These are phyloP conservation scores for Podosphaera leucotricha DNA, from an alignment of 2,329 filamentous ascomycete genomes.

Conservation along the genomic window DNA sequence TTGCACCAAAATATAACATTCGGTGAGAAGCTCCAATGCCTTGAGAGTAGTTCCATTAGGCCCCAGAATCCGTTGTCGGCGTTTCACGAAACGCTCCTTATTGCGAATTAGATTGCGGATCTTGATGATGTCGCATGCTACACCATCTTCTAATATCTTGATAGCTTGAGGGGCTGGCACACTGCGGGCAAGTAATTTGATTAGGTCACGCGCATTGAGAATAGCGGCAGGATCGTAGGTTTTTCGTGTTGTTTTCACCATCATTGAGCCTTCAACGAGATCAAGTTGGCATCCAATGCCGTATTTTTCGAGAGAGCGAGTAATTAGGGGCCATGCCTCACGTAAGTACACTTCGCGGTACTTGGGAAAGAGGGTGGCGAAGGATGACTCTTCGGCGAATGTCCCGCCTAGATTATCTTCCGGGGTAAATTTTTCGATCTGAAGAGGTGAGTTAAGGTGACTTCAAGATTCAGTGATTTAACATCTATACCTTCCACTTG, in stretches of 20 bases:
- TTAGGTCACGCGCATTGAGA: slow-evolving; percentile 78
- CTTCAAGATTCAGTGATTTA: neutral
- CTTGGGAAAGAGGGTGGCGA: slow-evolving; percentile 73
- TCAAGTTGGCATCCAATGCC: slow-evolving; percentile 84
- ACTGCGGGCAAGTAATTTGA: slow-evolving; percentile 75
- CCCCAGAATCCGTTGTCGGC: slow-evolving; percentile 76
- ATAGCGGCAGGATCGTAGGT: slow-evolving; percentile 84
- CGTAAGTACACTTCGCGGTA: slow-evolving; percentile 89
- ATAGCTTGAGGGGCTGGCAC: slow-evolving; percentile 84
- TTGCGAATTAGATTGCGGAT: slow-evolving; percentile 74
- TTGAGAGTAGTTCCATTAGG: slow-evolving; percentile 84
- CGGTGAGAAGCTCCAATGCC: slow-evolving; percentile 74
- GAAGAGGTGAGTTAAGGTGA: slow-evolving; percentile 3
- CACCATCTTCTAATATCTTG: slow-evolving; percentile 79
- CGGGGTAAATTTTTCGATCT: slow-evolving; percentile 63
- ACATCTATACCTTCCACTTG: slow-evolving; percentile 53
- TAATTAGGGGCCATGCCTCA: slow-evolving; percentile 82
- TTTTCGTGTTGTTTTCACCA: slow-evolving; percentile 79
- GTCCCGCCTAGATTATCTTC: slow-evolving; percentile 68
- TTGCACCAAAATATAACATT: slow-evolving; percentile 84
- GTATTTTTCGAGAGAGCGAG: slow-evolving; percentile 60
- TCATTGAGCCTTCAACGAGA: slow-evolving; percentile 89
- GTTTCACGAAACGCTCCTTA: slow-evolving; percentile 89
- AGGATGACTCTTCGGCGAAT: slow-evolving; percentile 83
- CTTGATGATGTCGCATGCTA: slow-evolving; percentile 90